Evolutionary conservation across 257 asterid genomes (phyloP).

Genomic region (Solanum tacnaense): DNA sequence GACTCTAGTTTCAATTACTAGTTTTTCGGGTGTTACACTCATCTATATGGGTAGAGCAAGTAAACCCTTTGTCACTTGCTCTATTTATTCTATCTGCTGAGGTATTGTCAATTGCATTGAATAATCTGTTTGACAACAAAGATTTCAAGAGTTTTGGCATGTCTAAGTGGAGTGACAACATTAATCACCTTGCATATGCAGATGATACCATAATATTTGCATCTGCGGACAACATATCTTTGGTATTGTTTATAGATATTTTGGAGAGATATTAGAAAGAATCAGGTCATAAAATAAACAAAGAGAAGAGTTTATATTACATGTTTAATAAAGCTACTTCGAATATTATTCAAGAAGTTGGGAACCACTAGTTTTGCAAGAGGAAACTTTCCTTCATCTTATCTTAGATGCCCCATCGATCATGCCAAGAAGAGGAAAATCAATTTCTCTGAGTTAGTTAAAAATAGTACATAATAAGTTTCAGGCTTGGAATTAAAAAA

Average conservation of each 20-base stretch:
- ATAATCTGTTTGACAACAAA: background rate
- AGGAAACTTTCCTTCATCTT: too few species aligned
- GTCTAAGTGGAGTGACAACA: background rate
- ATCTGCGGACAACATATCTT: background rate
- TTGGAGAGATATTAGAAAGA: background rate
- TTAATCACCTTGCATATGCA: background rate
- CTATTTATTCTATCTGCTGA: background rate
- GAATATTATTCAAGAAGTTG: too few species aligned
- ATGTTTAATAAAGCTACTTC: too few species aligned
- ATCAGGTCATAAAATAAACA: too few species aligned
- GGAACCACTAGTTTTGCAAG: too few species aligned
- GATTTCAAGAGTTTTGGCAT: background rate
- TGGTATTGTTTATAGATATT: background rate
- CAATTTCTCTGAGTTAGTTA: too few species aligned
- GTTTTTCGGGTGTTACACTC: background rate
- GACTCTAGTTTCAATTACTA: too few species aligned
- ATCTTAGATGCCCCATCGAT: too few species aligned
- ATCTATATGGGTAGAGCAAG: background rate
- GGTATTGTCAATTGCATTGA: background rate
- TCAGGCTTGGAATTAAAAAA: background rate
- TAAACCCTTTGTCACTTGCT: background rate
- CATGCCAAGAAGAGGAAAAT: too few species aligned
- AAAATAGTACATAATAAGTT: background rate
- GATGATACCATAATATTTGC: background rate
- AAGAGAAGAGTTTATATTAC: too few species aligned